These are phyloP conservation scores for Cymodocea nodosa DNA, from an alignment of 116 monocot genomes.

Conservation along the genomic window DNA sequence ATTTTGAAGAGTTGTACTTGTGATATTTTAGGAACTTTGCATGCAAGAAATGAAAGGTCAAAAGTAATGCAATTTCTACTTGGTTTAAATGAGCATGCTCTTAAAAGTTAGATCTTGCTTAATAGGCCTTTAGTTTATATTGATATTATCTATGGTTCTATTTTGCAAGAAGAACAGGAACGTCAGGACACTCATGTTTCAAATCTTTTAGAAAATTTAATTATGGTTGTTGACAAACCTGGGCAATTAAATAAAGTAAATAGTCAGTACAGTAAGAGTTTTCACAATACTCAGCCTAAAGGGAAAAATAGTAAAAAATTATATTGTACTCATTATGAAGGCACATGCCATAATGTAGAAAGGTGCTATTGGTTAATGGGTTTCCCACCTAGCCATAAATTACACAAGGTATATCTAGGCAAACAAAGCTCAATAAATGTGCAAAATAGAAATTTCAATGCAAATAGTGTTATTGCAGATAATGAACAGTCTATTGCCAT, in stretches of 20 bases:
- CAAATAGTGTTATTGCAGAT: neutral
- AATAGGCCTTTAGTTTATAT: neutral
- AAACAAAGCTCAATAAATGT: neutral
- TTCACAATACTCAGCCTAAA: neutral
- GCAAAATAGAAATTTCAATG: too few species aligned
- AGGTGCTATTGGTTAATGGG: neutral
- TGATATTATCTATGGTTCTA: neutral
- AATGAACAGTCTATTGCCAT: too few species aligned
- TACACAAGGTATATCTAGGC: neutral
- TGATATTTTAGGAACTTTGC: too few species aligned
- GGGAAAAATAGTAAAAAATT: neutral
- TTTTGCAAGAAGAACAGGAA: neutral
- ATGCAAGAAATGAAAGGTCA: neutral
- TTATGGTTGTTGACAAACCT: neutral
- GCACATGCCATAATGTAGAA: neutral
- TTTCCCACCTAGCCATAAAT: neutral
- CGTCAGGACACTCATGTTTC: neutral
- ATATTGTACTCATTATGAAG: neutral
- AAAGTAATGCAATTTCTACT: neutral
- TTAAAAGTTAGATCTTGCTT: neutral
- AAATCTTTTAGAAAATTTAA: neutral
- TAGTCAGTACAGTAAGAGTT: neutral
- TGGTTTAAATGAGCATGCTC: neutral
- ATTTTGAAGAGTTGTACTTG: neutral
- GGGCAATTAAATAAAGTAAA: too few species aligned